Evolutionary conservation across 1,284 basidiomycete species (phyloP).

Genomic region (Cerioporus squamosus): DNA sequence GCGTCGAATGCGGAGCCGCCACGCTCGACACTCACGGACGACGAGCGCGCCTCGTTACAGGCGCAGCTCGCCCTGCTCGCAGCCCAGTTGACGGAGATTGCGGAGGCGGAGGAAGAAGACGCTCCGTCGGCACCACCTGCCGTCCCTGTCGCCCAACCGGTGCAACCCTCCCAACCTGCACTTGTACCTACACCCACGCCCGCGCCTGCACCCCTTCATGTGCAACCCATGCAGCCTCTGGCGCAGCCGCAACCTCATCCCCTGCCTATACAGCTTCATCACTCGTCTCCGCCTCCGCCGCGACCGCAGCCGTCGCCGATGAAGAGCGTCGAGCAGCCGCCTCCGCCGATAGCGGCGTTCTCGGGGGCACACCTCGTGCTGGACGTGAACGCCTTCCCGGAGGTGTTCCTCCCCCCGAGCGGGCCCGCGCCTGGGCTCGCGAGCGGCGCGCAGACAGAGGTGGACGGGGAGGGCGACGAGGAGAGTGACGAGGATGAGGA

Average conservation of each 20-base stretch:
- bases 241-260: not conserved
- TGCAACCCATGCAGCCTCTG: not conserved
- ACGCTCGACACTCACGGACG: slow-evolving; percentile 34
- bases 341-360: slow-evolving; percentile 20
- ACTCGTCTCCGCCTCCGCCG: not conserved
- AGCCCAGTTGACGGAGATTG: slow-evolving; percentile 64
- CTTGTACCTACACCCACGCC: not conserved
- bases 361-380: slow-evolving; percentile 16
- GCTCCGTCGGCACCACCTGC: slow-evolving; percentile 18
- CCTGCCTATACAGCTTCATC: no score
- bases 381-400: slow-evolving; percentile 22
- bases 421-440: not conserved
- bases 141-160: not conserved
- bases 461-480: slow-evolving; percentile 11
- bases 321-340: slow-evolving; percentile 2
- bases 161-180: not conserved
- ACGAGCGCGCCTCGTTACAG: slow-evolving; percentile 63
- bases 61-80: slow-evolving; percentile 66
- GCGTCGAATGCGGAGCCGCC: slow-evolving; percentile 13
- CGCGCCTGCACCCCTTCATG: not conserved
- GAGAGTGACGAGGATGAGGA: slow-evolving; percentile 19
- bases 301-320: not conserved
- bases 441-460: slow-evolving; percentile 22
- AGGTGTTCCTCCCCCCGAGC: slow-evolving; percentile 10
- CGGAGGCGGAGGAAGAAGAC: slow-evolving; percentile 43